A percentile compares a stretch with the other conserved stretches of the same genome.
Evolutionary conservation across 495 filamentous ascomycete species (phyloP).

Genomic region (Umbilicaria muhlenbergii): DNA sequence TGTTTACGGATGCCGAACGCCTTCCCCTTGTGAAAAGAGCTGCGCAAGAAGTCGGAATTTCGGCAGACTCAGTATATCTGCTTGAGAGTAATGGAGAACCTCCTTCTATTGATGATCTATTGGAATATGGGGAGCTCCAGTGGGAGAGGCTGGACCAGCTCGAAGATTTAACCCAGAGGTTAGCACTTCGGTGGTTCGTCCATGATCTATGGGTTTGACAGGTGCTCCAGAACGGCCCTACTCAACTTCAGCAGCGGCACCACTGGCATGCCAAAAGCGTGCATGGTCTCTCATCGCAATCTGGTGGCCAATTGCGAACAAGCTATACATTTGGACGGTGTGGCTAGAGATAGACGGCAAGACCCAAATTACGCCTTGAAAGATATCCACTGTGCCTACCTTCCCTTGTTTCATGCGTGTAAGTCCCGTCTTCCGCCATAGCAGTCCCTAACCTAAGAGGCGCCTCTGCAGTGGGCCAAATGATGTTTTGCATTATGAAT

Average conservation of each 20-base stretch:
- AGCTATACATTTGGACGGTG: slow-evolving; percentile 12
- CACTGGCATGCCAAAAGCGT: slow-evolving; percentile 25
- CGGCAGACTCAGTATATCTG: too few species aligned
- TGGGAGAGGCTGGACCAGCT: too few species aligned
- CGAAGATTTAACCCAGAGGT: too few species aligned
- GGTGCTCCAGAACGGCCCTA: too few species aligned
- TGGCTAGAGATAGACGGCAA: slow-evolving; percentile 7
- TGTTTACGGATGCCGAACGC: slow-evolving; percentile 10
- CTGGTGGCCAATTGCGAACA: slow-evolving; percentile 17
- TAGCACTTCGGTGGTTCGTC: too few species aligned
- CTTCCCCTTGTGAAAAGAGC: too few species aligned
- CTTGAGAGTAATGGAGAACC: too few species aligned
- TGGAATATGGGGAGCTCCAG: too few species aligned
- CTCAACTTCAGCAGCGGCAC: slow-evolving; percentile 20
- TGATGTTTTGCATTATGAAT: slow-evolving; percentile 24
- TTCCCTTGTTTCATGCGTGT: slow-evolving; percentile 3
- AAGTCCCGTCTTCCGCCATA: slow-evolving; percentile 2
- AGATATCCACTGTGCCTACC: neutral
- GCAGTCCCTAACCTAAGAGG: slow-evolving; percentile 4
- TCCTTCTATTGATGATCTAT: too few species aligned
- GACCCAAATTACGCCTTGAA: slow-evolving; percentile 9
- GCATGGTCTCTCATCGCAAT: slow-evolving; percentile 23
- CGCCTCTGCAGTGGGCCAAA: neutral
- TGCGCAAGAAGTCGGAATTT: too few species aligned
- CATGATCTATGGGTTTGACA: too few species aligned